Evolutionary conservation across 495 filamentous ascomycete genomes (phyloP).

Genomic region (Annulohypoxylon nitens): DNA sequence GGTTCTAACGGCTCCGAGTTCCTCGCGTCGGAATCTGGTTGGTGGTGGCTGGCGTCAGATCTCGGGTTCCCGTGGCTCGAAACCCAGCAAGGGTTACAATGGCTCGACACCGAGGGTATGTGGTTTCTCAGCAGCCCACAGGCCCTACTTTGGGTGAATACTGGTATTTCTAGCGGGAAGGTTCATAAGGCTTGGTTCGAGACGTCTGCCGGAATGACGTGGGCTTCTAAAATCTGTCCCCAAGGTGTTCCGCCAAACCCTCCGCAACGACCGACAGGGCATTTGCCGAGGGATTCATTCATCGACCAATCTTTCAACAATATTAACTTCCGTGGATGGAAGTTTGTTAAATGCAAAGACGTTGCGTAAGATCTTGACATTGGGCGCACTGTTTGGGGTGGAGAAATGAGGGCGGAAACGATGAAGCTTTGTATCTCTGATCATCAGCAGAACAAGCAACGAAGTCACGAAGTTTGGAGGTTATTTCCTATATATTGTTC

Average conservation of each 20-base stretch:
- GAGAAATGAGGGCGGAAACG: neutral
- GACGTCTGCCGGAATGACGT: neutral
- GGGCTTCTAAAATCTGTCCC: constrained; percentile 16
- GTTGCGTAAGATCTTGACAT: neutral
- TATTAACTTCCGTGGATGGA: constrained; percentile 26
- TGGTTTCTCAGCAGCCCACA: constrained; percentile 21
- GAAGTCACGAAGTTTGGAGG: neutral
- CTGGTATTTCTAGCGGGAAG: neutral
- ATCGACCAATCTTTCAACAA: constrained; percentile 10
- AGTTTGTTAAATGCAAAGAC: constrained; percentile 23
- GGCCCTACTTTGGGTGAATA: constrained; percentile 32
- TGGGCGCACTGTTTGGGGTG: neutral
- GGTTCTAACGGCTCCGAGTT: neutral
- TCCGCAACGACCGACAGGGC: neutral
- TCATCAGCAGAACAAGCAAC: neutral
- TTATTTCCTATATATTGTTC: no score
- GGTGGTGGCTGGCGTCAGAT: constrained; percentile 36
- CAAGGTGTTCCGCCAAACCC: constrained; percentile 13
- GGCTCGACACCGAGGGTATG: constrained; percentile 12
- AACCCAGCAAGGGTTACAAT: constrained; percentile 16
- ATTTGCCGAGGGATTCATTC: neutral
- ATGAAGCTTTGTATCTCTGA: neutral
- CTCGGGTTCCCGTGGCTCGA: constrained; percentile 28
- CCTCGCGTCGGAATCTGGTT: constrained; percentile 16
- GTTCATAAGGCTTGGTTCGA: constrained; percentile 29